Conservation (phyloP, 352 stramenopile genomes). For the Chrysophaeum taylorii region DNA sequence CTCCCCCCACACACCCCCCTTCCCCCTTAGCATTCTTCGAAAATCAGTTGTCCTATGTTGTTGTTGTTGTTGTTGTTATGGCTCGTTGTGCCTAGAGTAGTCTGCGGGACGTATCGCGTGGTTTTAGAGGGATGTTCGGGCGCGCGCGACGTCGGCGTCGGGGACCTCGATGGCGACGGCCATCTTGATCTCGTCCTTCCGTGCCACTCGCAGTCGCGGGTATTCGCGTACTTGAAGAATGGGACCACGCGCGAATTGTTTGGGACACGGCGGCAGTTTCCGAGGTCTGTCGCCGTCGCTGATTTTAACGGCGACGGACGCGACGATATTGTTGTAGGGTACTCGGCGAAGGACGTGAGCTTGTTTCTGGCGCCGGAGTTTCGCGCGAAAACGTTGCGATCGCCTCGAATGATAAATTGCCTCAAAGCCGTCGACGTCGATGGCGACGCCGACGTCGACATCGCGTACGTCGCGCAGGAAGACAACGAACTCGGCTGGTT, state of each 20-base stretch:
- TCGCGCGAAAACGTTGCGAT: background rate
- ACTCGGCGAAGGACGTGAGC: background rate
- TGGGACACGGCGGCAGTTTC: background rate
- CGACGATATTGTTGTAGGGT: background rate
- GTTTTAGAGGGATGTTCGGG: too few relatives aligned
- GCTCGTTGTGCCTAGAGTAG: too few relatives aligned
- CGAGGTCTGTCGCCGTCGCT: background rate
- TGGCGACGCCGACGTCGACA: background rate
- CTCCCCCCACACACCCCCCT: too few relatives aligned
- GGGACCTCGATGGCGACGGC: background rate
- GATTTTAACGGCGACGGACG: background rate
- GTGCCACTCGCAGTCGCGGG: background rate
- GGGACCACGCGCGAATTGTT: background rate
- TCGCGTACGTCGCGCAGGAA: background rate
- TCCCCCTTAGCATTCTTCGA: too few relatives aligned
- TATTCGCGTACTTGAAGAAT: background rate
- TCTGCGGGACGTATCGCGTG: too few relatives aligned
- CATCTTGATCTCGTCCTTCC: background rate
- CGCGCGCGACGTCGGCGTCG: background rate
- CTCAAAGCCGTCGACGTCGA: background rate
- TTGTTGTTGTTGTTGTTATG: too few relatives aligned
- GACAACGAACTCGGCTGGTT: background rate
- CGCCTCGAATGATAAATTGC: background rate
- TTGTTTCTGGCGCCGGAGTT: background rate
- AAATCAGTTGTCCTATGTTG: too few relatives aligned